phyloP scores from a whole-genome alignment of 2,329 filamentous ascomycete genomes.

The Xylariaceae sp. region DNA sequence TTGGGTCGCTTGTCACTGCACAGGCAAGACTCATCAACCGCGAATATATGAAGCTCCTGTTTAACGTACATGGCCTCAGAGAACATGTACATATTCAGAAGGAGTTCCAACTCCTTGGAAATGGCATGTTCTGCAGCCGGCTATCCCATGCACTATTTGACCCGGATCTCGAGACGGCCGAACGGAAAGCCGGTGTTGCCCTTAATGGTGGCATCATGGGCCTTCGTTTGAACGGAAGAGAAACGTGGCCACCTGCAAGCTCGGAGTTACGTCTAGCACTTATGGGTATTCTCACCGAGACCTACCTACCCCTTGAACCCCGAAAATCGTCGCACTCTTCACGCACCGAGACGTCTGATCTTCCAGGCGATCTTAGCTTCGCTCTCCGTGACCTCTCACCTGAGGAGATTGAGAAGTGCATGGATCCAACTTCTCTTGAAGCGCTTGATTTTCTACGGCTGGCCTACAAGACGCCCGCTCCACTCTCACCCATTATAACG shows the following conservation, averaged over 20 bases:
- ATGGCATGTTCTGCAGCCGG: constrained; percentile 74
- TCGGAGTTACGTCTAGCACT: constrained; percentile 87
- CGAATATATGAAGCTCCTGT: constrained; percentile 69
- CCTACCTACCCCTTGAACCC: constrained; percentile 42
- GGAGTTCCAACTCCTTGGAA: constrained; percentile 77
- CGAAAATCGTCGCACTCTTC: constrained; percentile 28
- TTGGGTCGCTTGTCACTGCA: constrained; percentile 65
- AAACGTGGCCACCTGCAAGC: constrained; percentile 88
- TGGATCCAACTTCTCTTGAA: constrained; percentile 75
- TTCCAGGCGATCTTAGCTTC: constrained; percentile 73
- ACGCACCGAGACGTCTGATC: constrained; percentile 32
- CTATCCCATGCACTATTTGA: constrained; percentile 82
- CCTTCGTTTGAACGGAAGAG: constrained; percentile 71
- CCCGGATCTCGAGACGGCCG: constrained; percentile 72
- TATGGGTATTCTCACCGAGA: constrained; percentile 78
- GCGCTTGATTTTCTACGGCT: constrained; percentile 91
- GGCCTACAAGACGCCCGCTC: constrained; percentile 71
- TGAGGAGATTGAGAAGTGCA: constrained; percentile 74
- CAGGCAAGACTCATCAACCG: constrained; percentile 75
- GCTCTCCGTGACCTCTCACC: constrained; percentile 73
- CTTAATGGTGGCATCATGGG: constrained; percentile 70
- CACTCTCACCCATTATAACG: constrained; percentile 70
- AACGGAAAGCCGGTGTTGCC: constrained; percentile 64
- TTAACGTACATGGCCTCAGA: constrained; percentile 65
- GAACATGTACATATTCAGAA: constrained; percentile 70